Evolutionary conservation across 768 basidiomycete species (phyloP).

Genomic region (Lyophyllum atratum): DNA sequence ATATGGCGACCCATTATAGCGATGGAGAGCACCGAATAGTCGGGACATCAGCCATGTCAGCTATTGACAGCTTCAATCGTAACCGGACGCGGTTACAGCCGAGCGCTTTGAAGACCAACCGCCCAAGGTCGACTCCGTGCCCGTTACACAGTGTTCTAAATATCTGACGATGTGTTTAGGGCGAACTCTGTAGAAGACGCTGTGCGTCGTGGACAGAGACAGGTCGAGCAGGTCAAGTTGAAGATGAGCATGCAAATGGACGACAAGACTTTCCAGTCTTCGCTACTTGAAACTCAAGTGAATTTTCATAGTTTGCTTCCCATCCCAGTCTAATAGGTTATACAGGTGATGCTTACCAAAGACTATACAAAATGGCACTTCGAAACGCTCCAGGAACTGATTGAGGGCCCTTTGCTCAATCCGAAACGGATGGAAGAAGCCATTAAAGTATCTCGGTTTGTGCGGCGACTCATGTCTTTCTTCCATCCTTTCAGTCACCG

Average conservation of each 20-base stretch:
- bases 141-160: not conserved
- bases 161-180: slow-evolving; percentile 31
- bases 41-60: slow-evolving; percentile 81
- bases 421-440: slow-evolving; percentile 94
- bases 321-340: not conserved
- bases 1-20: slow-evolving; percentile 80
- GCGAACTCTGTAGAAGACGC: slow-evolving; percentile 86
- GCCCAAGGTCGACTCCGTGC: slow-evolving; percentile 57
- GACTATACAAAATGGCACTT: slow-evolving; percentile 94
- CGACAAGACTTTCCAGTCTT: slow-evolving; percentile 86
- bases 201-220: slow-evolving; percentile 83
- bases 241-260: slow-evolving; percentile 95
- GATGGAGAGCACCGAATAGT: slow-evolving; percentile 77
- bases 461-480: slow-evolving; percentile 89
- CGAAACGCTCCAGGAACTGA: slow-evolving; percentile 82
- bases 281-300: slow-evolving; percentile 86
- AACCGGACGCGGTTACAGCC: slow-evolving; percentile 76
- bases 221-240: slow-evolving; percentile 87
- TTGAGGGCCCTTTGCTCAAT: slow-evolving; percentile 91
- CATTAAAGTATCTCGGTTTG: slow-evolving; percentile 85
- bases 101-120: slow-evolving; percentile 48
- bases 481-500: slow-evolving; percentile 89
- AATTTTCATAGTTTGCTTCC: slow-evolving; percentile 6
- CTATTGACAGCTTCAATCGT: slow-evolving; percentile 93
- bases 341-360: slow-evolving; percentile 81